Percentiles rank a stretch among this genome's conserved stretches.
Evolutionary conservation across 441 rosid genomes (phyloP).

Genomic region (Metrosideros polymorpha): DNA sequence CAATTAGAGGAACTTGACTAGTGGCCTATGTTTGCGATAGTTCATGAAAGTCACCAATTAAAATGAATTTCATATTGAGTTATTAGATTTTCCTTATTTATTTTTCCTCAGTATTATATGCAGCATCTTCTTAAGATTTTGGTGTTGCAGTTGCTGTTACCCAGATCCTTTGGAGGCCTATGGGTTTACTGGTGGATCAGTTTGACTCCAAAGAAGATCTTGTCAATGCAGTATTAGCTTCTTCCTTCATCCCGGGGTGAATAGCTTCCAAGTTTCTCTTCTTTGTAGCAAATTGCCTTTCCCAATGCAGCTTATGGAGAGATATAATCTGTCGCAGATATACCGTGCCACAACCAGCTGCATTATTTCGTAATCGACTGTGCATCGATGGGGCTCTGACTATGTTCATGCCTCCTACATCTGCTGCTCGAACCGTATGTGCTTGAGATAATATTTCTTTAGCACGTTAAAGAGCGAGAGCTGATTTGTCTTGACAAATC

Average conservation of each 20-base stretch:
- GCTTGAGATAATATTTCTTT: neutral
- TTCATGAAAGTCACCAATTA: neutral
- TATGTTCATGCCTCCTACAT: conserved; percentile 88
- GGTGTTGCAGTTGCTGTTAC: conserved; percentile 70
- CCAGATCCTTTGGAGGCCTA: conserved; percentile 74
- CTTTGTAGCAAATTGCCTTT: neutral
- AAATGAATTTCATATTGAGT: neutral
- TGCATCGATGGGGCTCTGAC: conserved; percentile 94
- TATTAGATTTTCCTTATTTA: neutral
- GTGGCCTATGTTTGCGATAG: neutral
- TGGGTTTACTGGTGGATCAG: conserved; percentile 81
- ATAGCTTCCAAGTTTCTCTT: conserved; percentile 1
- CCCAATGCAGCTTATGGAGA: conserved; percentile 1
- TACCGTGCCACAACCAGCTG: conserved; percentile 85
- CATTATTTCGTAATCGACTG: conserved; percentile 65
- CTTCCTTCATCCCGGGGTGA: conserved; percentile 89
- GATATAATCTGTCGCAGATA: conserved; percentile 33
- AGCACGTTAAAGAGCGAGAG: neutral
- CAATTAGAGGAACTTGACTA: neutral
- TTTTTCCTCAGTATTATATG: neutral
- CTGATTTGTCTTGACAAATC: neutral
- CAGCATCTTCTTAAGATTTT: neutral
- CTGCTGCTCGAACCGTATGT: conserved; percentile 76
- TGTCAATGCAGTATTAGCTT: conserved; percentile 68
- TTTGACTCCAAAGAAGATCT: conserved; percentile 82